phyloP scores from a whole-genome alignment of 202 grass and related monocot genomes.

The Zoysia matrella region DNA sequence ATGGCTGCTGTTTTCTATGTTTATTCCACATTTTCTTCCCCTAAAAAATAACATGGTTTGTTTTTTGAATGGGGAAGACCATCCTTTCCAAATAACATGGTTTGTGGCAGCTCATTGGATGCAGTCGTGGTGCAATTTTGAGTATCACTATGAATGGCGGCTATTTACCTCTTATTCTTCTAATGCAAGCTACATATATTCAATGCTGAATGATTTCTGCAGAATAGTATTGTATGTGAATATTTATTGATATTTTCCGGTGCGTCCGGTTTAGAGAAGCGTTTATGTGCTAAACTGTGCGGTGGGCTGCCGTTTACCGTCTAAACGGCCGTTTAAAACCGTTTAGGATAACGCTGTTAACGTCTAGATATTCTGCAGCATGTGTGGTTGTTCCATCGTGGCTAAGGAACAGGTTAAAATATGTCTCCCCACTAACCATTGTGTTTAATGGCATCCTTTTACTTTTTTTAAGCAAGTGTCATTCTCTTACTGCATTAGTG shows the following conservation, averaged over 20 bases:
- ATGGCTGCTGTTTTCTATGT: not conserved
- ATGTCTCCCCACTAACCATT: not conserved
- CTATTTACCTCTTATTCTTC: not conserved
- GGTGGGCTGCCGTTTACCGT: no score
- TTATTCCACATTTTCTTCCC: slow-evolving; percentile 7
- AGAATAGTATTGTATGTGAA: not conserved
- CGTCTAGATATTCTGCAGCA: not conserved
- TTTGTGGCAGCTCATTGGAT: slow-evolving; percentile 13
- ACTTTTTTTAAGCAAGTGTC: not conserved
- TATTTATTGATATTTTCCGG: not conserved
- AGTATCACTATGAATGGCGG: not conserved
- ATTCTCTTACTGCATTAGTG: slow-evolving; percentile 2
- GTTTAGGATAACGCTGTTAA: not conserved
- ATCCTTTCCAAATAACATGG: no score
- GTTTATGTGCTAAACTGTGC: no score
- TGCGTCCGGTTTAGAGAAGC: not conserved
- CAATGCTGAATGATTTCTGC: not conserved
- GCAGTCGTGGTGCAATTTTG: not conserved
- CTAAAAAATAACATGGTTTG: no score
- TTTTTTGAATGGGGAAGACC: no score
- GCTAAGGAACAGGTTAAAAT: not conserved
- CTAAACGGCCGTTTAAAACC: not conserved
- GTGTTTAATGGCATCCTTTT: not conserved
- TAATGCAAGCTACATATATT: not conserved
- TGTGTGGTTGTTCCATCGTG: slow-evolving; percentile 5